Evolutionary conservation across 1,284 basidiomycete species (phyloP).

Genomic region (Ceratobasidium sp.): DNA sequence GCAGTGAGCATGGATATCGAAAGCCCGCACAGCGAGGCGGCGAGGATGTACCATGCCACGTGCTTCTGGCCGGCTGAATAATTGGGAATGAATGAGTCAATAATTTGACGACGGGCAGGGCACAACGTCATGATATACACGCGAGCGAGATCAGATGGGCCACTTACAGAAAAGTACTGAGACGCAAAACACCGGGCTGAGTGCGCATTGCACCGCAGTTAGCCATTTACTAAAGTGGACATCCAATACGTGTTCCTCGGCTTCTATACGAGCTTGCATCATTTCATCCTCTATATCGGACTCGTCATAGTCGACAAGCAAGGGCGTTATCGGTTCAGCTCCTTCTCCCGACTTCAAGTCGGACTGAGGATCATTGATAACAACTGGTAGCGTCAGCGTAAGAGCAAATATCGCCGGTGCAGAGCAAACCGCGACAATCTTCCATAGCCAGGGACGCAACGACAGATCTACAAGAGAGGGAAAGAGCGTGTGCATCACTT

Average conservation of each 20-base stretch:
- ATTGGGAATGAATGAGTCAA: conserved; percentile 4
- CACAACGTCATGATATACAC: conserved; percentile 25
- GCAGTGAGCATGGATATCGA: conserved; percentile 62
- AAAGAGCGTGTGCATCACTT: conserved; percentile 67
- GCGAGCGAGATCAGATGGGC: conserved; percentile 1
- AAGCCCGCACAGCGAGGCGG: conserved; percentile 61
- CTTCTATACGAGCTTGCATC: conserved; percentile 34
- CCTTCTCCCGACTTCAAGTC: conserved; percentile 54
- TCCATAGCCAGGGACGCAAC: conserved; percentile 64
- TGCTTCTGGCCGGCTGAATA: conserved; percentile 62
- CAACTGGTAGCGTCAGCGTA: conserved; percentile 90
- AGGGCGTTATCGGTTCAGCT: conserved; percentile 22
- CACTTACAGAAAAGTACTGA: conserved; percentile 73
- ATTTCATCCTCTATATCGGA: conserved; percentile 54
- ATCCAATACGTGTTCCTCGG: conserved; percentile 55
- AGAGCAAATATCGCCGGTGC: conserved; percentile 84
- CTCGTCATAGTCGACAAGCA: conserved; percentile 43
- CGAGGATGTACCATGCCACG: conserved; percentile 63
- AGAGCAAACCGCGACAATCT: conserved; percentile 77
- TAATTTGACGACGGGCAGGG: conserved; percentile 1
- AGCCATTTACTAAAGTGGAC: conserved; percentile 79
- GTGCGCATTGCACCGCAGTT: conserved; percentile 75
- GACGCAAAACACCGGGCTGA: conserved; percentile 80
- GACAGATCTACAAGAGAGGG: conserved; percentile 81
- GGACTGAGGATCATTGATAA: conserved; percentile 66